These are phyloP conservation scores for Ophiognomonia clavigignenti-juglandacearum DNA, from an alignment of 2,329 filamentous ascomycete genomes.

Conservation along the genomic window DNA sequence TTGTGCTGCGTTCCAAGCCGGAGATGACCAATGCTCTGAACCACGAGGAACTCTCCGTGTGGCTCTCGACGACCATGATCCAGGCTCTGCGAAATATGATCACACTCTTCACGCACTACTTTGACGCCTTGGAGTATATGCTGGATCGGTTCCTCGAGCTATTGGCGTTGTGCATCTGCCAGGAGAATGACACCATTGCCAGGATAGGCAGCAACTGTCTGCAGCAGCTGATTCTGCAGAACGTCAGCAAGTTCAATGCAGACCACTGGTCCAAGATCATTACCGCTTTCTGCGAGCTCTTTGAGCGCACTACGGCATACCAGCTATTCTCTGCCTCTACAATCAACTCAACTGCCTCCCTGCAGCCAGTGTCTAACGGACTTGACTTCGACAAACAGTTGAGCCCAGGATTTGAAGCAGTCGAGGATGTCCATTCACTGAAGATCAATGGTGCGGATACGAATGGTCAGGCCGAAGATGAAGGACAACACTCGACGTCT, in stretches of 20 bases:
- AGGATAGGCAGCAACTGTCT: constrained; percentile 97
- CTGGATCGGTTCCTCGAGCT: constrained; percentile 94
- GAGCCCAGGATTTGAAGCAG: constrained; percentile 34
- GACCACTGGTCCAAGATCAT: constrained; percentile 95
- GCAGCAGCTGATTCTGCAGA: constrained; percentile 93
- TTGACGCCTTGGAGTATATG: constrained; percentile 95
- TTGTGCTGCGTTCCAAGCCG: constrained; percentile 91
- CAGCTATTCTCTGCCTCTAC: constrained; percentile 86
- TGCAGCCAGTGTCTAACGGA: constrained; percentile 49
- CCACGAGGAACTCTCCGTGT: constrained; percentile 95
- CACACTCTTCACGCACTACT: constrained; percentile 97
- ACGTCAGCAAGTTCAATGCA: constrained; percentile 83
- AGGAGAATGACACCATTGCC: constrained; percentile 98
- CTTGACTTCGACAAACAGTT: constrained; percentile 43
- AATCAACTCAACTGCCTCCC: constrained; percentile 46
- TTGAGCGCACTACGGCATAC: constrained; percentile 89
- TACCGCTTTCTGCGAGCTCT: constrained; percentile 90
- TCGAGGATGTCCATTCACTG: constrained; percentile 49
- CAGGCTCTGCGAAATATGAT: constrained; percentile 98
- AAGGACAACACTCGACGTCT: constrained; percentile 21
- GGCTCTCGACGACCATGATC: constrained; percentile 99
- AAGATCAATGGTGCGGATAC: constrained; percentile 54
- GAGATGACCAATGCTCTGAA: constrained; percentile 95
- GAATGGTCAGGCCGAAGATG: constrained; percentile 31
- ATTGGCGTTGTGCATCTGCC: constrained; percentile 91